Conservation (phyloP, 495 filamentous ascomycete genomes). For the Xylaria bambusicola region DNA sequence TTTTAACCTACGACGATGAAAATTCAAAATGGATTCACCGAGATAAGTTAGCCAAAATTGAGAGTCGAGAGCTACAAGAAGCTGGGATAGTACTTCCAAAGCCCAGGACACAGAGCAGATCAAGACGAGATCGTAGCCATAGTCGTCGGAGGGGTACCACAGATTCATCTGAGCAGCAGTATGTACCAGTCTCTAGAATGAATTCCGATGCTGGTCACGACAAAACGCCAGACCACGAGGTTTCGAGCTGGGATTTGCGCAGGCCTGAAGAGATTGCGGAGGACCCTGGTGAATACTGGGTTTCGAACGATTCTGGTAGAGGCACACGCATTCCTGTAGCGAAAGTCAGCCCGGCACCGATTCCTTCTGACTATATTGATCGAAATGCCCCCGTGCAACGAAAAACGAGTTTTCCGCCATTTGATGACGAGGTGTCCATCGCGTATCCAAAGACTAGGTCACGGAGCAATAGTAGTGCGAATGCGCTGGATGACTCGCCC, state of each 20-base stretch:
- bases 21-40: constrained; percentile 90
- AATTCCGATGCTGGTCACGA: constrained; percentile 46
- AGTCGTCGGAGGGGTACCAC: constrained; percentile 50
- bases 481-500: constrained; percentile 55
- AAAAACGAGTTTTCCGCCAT: constrained; percentile 49
- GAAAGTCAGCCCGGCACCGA: constrained; percentile 73
- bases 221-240: constrained; percentile 30
- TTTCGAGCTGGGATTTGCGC: constrained; percentile 66
- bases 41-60: constrained; percentile 91
- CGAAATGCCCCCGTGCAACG: constrained; percentile 68
- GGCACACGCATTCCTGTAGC: constrained; percentile 82
- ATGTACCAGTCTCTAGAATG: constrained; percentile 45
- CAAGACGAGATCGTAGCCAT: constrained; percentile 44
- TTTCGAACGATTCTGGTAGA: constrained; percentile 40
- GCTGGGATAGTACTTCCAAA: constrained; percentile 74
- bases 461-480: constrained; percentile 70
- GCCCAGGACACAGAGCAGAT: constrained; percentile 60
- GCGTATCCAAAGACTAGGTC: constrained; percentile 62
- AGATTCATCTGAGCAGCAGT: constrained; percentile 33
- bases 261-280: constrained; percentile 79
- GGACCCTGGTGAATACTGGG: constrained; percentile 53
- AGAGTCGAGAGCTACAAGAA: constrained; percentile 88
- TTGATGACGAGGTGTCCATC: constrained; percentile 58
- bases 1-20: constrained; percentile 46
- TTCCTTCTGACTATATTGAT: constrained; percentile 68